These are phyloP conservation scores for Flaveria linearis DNA, from an alignment of 129 eudicot genomes.

Conservation along the genomic window DNA sequence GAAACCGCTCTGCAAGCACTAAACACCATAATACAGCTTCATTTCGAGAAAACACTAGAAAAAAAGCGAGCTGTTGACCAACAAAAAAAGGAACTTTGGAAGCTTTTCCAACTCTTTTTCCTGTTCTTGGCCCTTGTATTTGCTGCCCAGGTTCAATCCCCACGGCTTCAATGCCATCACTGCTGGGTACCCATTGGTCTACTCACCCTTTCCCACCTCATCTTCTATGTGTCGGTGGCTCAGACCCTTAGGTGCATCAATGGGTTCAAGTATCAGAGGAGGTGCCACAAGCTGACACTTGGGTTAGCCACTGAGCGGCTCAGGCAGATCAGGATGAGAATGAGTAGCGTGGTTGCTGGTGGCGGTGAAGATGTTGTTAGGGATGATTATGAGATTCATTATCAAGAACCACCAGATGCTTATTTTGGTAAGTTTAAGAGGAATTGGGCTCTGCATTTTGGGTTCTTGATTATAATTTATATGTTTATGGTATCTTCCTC, in stretches of 20 bases:
- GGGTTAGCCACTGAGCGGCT: conserved; percentile 95
- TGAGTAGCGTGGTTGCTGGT: conserved; percentile 32
- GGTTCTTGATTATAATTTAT: conserved; percentile 73
- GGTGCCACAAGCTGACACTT: conserved; percentile 92
- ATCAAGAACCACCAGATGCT: conserved; percentile 94
- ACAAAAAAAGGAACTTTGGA: conserved; percentile 85
- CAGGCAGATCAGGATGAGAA: conserved; percentile 59
- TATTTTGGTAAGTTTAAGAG: conserved; percentile 91
- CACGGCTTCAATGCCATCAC: conserved; percentile 88
- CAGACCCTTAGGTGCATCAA: conserved; percentile 97
- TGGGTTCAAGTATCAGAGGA: conserved; percentile 90
- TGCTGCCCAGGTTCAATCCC: conserved; percentile 53
- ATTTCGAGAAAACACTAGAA: conserved; percentile 97
- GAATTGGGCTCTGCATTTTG: conserved; percentile 90
- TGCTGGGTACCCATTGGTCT: conserved; percentile 94
- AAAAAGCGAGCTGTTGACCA: conserved; percentile 85
- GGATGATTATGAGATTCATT: conserved; percentile 74
- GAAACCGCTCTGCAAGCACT: conserved; percentile 89
- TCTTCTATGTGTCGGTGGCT: conserved; percentile 92
- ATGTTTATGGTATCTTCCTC: conserved; percentile 79
- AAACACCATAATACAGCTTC: conserved; percentile 97
- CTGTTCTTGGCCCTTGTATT: conserved; percentile 68
- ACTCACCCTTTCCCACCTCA: conserved; percentile 68
- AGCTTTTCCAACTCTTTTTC: conserved; percentile 85
- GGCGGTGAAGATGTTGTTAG: conserved; percentile 46